These are phyloP conservation scores for Carex pumila DNA, from an alignment of 176 grass and related monocot genomes.

Conservation along the genomic window DNA sequence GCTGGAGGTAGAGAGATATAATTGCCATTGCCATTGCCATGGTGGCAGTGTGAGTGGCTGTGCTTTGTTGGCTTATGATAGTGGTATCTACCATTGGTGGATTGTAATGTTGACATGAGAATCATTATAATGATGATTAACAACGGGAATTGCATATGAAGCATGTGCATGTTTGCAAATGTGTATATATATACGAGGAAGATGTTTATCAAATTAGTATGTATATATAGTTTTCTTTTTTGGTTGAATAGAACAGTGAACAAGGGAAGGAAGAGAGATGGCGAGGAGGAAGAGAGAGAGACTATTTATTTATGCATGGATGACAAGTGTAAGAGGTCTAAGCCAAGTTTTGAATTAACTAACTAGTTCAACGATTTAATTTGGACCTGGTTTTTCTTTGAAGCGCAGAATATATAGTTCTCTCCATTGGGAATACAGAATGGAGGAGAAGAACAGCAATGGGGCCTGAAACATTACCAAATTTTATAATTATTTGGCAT, in stretches of 20 bases:
- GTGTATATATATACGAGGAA: background rate
- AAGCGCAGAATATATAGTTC: background rate
- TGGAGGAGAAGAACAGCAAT: background rate
- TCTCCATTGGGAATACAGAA: background rate
- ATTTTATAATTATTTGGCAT: too few relatives aligned
- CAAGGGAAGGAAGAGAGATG: background rate
- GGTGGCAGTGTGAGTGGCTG: background rate
- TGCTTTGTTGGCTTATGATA: constrained; percentile 37
- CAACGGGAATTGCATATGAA: background rate
- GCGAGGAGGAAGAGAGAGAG: background rate
- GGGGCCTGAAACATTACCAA: too few relatives aligned
- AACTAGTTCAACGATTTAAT: background rate
- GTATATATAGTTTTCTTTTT: background rate
- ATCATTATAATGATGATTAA: constrained; percentile 3
- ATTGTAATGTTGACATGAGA: constrained; percentile 17
- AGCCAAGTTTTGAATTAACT: background rate
- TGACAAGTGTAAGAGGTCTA: background rate
- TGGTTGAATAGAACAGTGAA: background rate
- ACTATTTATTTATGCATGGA: constrained; percentile 1
- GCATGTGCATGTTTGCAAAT: background rate
- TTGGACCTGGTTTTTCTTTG: background rate
- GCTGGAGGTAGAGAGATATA: constrained; percentile 47
- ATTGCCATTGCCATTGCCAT: background rate
- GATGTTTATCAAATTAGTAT: background rate
- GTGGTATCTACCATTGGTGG: constrained; percentile 23